Evolutionary conservation across 768 basidiomycete genomes (phyloP), one percentile per base, ranked within the genome.

Genomic region (Boletus speciosus): DNA sequence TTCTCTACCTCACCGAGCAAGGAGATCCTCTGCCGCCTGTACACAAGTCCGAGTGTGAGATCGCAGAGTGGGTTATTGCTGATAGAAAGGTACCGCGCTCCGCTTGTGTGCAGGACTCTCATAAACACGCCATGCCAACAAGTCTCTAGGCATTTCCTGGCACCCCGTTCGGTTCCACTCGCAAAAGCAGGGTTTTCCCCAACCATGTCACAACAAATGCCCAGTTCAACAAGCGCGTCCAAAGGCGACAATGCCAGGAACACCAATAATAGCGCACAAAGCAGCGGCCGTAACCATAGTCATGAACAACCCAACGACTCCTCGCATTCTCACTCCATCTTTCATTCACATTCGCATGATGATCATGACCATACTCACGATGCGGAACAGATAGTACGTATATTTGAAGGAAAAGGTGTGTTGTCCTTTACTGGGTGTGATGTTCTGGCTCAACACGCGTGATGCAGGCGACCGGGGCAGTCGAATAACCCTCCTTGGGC

Each of bases 401-500:
- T 86, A 1, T 71, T 90, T 51, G 73, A 82, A 57, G 86, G 88
- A 50, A 72, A 77, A 68, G 84, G 88, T 88, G 60, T 38, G 82
- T 63, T 32, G 48, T 45, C 32, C 23, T 51, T 39, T 39, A 19
- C 19, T 36, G 6, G 16, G 21, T 23, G 31, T 37, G 6, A 11
- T n/a, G 27, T 47, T 34, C 35, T 55, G 25, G 37, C 53, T 54
- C 36, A 49, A 43, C 42, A 14, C 21, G 16, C 3, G 40, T 36
- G 14, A 42, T 53, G 16, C 59, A 90, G 91, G 83, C 41, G 92
- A 94, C 72, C 75, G 84, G 58, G 93, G 94, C 23, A 88, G 84
- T 57, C 81, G 80, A 52, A 88, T 96, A 63, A 96, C 93, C 6
- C 78, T 96, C 49, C 72, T 93, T 57, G 96, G 97, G 1, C 75